These are phyloP conservation scores for Xylariaceae sp. DNA, from an alignment of 2,329 filamentous ascomycete species.

Conservation along the genomic window DNA sequence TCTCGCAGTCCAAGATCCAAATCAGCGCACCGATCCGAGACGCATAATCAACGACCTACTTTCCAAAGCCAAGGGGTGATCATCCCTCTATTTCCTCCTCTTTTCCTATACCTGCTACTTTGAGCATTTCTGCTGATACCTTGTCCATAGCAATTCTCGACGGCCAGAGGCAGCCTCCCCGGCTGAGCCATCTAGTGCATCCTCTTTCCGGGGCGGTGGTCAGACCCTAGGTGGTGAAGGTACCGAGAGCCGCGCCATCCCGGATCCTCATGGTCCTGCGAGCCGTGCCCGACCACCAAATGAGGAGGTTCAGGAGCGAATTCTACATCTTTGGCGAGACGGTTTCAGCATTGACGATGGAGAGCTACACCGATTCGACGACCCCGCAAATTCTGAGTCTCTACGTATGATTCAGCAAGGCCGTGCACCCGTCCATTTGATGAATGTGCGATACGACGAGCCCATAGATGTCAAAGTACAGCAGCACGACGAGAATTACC, in stretches of 20 bases:
- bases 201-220: slow-evolving; percentile 72
- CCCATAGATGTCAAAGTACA: slow-evolving; percentile 81
- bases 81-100: background rate
- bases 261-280: slow-evolving; percentile 59
- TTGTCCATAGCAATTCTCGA: slow-evolving; percentile 61
- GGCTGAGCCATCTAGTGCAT: slow-evolving; percentile 56
- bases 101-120: background rate
- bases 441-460: slow-evolving; percentile 77
- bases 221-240: slow-evolving; percentile 82
- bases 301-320: slow-evolving; percentile 66
- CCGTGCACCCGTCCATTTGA: slow-evolving; percentile 76
- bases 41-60: slow-evolving; percentile 69
- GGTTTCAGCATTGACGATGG: slow-evolving; percentile 88
- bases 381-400: slow-evolving; percentile 75
- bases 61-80: slow-evolving; percentile 67
- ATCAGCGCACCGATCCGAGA: slow-evolving; percentile 57
- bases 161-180: slow-evolving; percentile 59
- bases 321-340: slow-evolving; percentile 81
- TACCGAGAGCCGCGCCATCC: slow-evolving; percentile 70
- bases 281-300: slow-evolving; percentile 39
- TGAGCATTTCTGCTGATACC: slow-evolving; percentile 25
- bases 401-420: slow-evolving; percentile 79
- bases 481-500: slow-evolving; percentile 78
- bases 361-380: slow-evolving; percentile 77
- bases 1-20: slow-evolving; percentile 70